Conservation (phyloP, 352 stramenopile genomes). For the Pseudoperonospora humuli region DNA sequence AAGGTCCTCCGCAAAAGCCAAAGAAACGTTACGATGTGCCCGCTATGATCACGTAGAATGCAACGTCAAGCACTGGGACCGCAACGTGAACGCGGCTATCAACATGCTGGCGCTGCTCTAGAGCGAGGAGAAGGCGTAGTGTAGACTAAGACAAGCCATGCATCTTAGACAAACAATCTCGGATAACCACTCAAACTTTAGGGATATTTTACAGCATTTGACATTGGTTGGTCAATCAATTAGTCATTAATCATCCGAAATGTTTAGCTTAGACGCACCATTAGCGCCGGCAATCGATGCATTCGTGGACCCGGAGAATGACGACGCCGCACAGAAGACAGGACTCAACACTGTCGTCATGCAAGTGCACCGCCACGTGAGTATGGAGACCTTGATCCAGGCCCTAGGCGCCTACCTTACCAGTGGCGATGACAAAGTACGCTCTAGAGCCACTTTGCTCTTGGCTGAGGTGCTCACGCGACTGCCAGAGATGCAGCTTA, state of each 20-base stretch:
- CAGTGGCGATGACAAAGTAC: slow-evolving; percentile 69
- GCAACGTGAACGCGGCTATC: too few relatives aligned
- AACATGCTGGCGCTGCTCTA: too few relatives aligned
- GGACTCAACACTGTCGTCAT: slow-evolving; percentile 85
- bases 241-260: too few relatives aligned
- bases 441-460: slow-evolving; percentile 71
- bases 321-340: slow-evolving; percentile 77
- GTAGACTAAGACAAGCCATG: too few relatives aligned
- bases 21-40: too few relatives aligned
- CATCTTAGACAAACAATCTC: too few relatives aligned
- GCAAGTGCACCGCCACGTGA: slow-evolving; percentile 73
- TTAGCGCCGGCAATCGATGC: slow-evolving; percentile 77
- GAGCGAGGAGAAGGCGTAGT: too few relatives aligned
- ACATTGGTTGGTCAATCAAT: neutral
- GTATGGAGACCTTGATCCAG: slow-evolving; percentile 76
- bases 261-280: slow-evolving; percentile 83
- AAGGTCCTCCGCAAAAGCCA: too few relatives aligned
- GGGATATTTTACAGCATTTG: too few relatives aligned
- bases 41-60: too few relatives aligned
- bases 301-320: slow-evolving; percentile 82
- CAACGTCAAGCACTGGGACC: too few relatives aligned
- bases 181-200: too few relatives aligned
- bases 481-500: slow-evolving; percentile 78
- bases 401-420: slow-evolving; percentile 65
- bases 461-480: slow-evolving; percentile 84